Evolutionary conservation across 768 basidiomycete species (phyloP), one percentile per base, ranked within the genome.

Genomic region (Tylopilus plumbeoviolaceoides): DNA sequence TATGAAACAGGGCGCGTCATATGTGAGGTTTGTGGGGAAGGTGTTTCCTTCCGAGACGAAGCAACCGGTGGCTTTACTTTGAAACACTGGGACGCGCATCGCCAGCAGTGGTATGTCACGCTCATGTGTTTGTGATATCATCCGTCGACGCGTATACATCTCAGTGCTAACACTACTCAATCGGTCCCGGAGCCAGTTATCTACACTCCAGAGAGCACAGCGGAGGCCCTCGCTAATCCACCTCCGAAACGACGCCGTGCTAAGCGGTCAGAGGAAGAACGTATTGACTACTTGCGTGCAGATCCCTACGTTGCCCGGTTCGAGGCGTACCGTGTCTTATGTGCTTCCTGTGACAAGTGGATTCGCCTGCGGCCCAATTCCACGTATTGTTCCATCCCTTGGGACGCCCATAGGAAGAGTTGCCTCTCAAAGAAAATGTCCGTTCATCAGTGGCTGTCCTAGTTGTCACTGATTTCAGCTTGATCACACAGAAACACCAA

Each of bases 321-420:
- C 63, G 87, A 90, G 69, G 81, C 89, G 0, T 89, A 89, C 64
- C 78, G 87, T 10, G 87, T 90, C 31, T 75, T 89, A 10, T 90
- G 89, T 67, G 85, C 83, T 43, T 82, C 79, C 5, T 91, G 89
- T 70, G 84, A 89, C 67, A 90, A 89, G 65, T 91, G 89, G 89
- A 89, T 91, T 57, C 78, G 89, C 15, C 74, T 91, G n/a, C 78
- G 89, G 8, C 87, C 88, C 41, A 91, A 91, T 66, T 90, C 88
- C 49, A 90, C 88, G 0, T 91, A 89, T 61, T 91, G 89, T 62
- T 86, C 83, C n/a, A 90, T 91, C 49, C 89, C 89, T 0, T 91
- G 89, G 89, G 87, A 90, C 63, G 88, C 89, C 4, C 89, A 91
- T 63, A 74, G 89, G 39, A 90, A 89, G 72, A 87, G 85, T 63